Evolutionary conservation across 2,329 filamentous ascomycete genomes (phyloP), one percentile per base, ranked within the genome.

Genomic region (Claviceps maximensis): DNA sequence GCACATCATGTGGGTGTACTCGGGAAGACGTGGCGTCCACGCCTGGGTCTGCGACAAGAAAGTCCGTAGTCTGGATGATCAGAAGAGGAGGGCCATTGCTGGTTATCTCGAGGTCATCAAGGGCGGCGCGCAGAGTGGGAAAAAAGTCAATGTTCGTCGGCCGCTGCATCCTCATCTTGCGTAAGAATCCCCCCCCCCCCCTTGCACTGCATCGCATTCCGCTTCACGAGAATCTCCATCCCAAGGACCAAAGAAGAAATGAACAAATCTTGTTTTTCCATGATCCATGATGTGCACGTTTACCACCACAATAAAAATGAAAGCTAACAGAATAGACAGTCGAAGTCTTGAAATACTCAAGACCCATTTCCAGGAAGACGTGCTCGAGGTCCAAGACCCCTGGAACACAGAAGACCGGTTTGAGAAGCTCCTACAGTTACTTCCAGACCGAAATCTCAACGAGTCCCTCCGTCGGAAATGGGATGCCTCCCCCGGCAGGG

Each of bases 1-100:
- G 65, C 91, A 98, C 69, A 91, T 98, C 63, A 78, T 98, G 68
- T 98, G 93, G 93, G 90, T 98, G 7, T 98, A 98, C 69, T 98
- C 93, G 0, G 93, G 93, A 60, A 86, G 93, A 69, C 82, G 93
- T 77, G 93, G 93, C 72, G 90, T 87, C 31, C 93, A 98, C 82
- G 93, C 93, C 6, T 98, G 93, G 93, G 87, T 98, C 12, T 97
- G 91, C 65, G 93, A 98, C 67, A 87, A 86, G 64, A 83, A 84
- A 54, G 93, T 90, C 0, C 80, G 93, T 54, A 77, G 77, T 36
- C 80, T 98, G 74, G 86, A 95, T 58, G 93, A 98, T 62, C 80
- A 86, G 60, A 89, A 87, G 69, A 80, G 93, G 53, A 82, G 82
- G 59, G 87, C 90, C 0, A 84, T 98, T 56, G 89, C 89, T 0